Base-by-base conservation (phyloP, 2,329 filamentous ascomycete species). In the Nemania abortiva region DNA sequence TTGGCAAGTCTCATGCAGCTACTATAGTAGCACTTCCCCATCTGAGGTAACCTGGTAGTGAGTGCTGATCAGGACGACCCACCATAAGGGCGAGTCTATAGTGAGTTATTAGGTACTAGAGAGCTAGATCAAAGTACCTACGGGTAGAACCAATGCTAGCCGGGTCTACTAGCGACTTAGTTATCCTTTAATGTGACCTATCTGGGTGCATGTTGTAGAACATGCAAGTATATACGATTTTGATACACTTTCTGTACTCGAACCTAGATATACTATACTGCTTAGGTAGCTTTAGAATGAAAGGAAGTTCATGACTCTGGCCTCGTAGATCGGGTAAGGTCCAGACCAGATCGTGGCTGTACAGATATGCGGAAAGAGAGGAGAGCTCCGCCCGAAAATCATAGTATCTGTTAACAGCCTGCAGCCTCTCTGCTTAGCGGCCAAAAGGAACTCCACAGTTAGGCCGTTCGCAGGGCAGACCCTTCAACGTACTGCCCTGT, bases 381-480 rank as follows among this genome's bases (percentile, higher is more conserved):
- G n/a, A 47, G n/a, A 18, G 42, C 42, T 47, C 42, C 18, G 42
- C n/a, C 42, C 18, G 3, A 20, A 47, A 47, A 5, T 9, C 18
- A 9, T 47, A 20, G 6, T 53, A 18, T 31, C 18, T 5, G 24
- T 20, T 31, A 31, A 24, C 27, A 37, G 27, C 52, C 52, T 34
- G 10, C 20, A 5, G 22, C 27, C 39, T 37, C 18, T n/a, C 5
- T 39, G 39, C 34, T 22, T 47, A 22, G 22, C 15, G 34, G n/a
- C 59, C 34, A n/a, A 29, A 29, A 31, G 29, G 20, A 34, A 24
- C 54, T 53, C 58, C 58, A 66, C 57, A 57, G 52, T 50, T 61
- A 62, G 66, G 66, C 52, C 52, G 15, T 47, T 54, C 50, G 45
- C 62, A 65, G 57, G 66, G 66, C 66, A 65, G 62, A 68, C 66